These are phyloP conservation scores for Phaeosphaeria sp. DNA, from an alignment of 2,329 filamentous ascomycete genomes.

Conservation along the genomic window DNA sequence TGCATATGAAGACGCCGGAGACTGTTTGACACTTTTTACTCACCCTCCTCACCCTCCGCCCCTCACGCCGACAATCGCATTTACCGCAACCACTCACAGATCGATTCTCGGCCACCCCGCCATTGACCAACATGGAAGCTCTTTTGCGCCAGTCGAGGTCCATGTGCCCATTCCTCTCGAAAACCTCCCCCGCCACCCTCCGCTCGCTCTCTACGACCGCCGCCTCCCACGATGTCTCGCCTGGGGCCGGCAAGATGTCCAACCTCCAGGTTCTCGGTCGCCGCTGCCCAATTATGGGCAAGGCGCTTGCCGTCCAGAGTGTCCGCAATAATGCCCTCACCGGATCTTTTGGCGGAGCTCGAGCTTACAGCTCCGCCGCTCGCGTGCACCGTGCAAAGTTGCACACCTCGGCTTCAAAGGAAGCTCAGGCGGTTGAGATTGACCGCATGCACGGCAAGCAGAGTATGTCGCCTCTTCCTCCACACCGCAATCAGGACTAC, in stretches of 20 bases:
- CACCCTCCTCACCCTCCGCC: slow-evolving; percentile 2
- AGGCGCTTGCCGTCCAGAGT: slow-evolving; percentile 87
- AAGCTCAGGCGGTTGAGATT: slow-evolving; percentile 78
- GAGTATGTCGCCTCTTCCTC: slow-evolving; percentile 44
- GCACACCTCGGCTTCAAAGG: slow-evolving; percentile 79
- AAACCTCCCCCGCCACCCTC: slow-evolving; percentile 88
- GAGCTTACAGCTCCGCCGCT: slow-evolving; percentile 57
- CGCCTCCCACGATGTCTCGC: slow-evolving; percentile 70
- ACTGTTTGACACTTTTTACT: neutral
- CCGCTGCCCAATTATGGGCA: slow-evolving; percentile 98
- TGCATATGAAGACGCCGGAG: slow-evolving; percentile 23
- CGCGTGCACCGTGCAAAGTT: slow-evolving; percentile 69
- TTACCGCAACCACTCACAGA: neutral
- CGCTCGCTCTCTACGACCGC: slow-evolving; percentile 83
- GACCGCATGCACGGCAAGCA: slow-evolving; percentile 44
- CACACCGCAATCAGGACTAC: neutral
- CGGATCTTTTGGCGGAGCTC: slow-evolving; percentile 57
- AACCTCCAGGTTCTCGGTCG: slow-evolving; percentile 94
- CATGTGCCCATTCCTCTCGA: slow-evolving; percentile 97
- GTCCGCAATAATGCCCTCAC: slow-evolving; percentile 57
- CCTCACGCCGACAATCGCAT: neutral
- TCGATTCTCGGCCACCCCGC: neutral
- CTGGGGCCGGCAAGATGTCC: slow-evolving; percentile 91
- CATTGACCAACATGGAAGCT: slow-evolving; percentile 75
- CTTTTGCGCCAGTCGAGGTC: slow-evolving; percentile 93